Evolutionary conservation across 495 filamentous ascomycete species (phyloP).

Genomic region (Clavariopsis aquatica): DNA sequence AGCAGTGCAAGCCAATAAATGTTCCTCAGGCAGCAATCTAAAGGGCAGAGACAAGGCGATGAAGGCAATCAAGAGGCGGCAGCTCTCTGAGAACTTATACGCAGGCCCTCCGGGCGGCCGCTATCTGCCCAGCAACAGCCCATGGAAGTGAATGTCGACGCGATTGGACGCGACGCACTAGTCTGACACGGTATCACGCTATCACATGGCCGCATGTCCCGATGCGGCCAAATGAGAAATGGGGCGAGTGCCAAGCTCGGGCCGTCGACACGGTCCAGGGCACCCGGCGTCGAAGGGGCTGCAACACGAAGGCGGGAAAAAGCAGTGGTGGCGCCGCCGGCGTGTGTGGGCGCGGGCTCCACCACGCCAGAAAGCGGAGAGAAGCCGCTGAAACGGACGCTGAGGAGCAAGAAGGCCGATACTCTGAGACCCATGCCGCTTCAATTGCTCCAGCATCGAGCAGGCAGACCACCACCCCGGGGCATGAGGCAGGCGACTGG

Average conservation of each 20-base stretch:
- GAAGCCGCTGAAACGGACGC: not conserved
- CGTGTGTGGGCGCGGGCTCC: not conserved
- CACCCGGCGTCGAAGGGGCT: conserved; percentile 21
- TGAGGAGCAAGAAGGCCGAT: not conserved
- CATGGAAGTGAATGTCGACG: conserved; percentile 14
- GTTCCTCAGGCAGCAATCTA: conserved; percentile 30
- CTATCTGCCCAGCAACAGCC: conserved; percentile 28
- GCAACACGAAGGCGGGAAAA: conserved; percentile 25
- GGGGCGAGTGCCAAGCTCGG: conserved; percentile 14
- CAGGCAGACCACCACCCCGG: too few species aligned
- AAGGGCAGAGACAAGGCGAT: conserved; percentile 20
- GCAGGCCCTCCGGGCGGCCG: conserved; percentile 19
- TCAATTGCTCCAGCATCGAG: conserved; percentile 15
- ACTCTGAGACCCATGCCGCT: conserved; percentile 4
- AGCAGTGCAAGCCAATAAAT: conserved; percentile 12
- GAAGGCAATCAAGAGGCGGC: conserved; percentile 11
- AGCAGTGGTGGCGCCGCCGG: conserved; percentile 20
- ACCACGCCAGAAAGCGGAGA: not conserved
- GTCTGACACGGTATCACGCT: conserved; percentile 19
- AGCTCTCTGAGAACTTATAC: conserved; percentile 20
- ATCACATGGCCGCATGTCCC: conserved; percentile 27
- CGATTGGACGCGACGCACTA: conserved; percentile 30
- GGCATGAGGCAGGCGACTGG: too few species aligned
- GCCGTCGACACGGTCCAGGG: conserved; percentile 1
- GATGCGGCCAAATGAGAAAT: conserved; percentile 20